Evolutionary conservation across 2,329 filamentous ascomycete genomes (phyloP).

Genomic region (Fusarium odoratissimum): DNA sequence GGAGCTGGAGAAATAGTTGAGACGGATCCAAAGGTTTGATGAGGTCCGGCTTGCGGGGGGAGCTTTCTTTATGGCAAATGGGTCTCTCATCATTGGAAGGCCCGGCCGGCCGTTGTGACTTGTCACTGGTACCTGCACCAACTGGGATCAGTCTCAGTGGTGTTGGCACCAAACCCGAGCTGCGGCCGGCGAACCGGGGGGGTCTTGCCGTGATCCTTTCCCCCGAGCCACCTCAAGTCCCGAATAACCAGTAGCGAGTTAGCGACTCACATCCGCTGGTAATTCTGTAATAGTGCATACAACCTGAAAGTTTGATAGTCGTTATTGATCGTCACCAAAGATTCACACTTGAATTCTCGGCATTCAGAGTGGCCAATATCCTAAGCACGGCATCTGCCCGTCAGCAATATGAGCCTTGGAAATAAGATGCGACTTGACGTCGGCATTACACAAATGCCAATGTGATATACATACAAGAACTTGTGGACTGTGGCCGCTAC

Average conservation of each 20-base stretch:
- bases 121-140: slow-evolving; percentile 43
- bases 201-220: slow-evolving; percentile 46
- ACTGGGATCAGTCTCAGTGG: slow-evolving; percentile 9
- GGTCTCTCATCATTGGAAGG: slow-evolving; percentile 40
- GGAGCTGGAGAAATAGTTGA: slow-evolving; percentile 31
- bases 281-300: slow-evolving; percentile 3
- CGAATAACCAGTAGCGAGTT: slow-evolving; percentile 38
- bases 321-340: slow-evolving; percentile 25
- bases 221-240: slow-evolving; percentile 43
- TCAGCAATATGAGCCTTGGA: slow-evolving; percentile 7
- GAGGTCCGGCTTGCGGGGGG: slow-evolving; percentile 40
- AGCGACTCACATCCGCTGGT: slow-evolving; percentile 19
- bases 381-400: slow-evolving; percentile 8
- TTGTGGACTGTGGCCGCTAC: neutral
- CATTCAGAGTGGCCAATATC: slow-evolving; percentile 26
- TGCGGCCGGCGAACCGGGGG: slow-evolving; percentile 47
- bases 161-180: slow-evolving; percentile 23
- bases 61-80: slow-evolving; percentile 47
- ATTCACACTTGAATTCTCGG: slow-evolving; percentile 21
- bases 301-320: neutral
- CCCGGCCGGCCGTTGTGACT: slow-evolving; percentile 29
- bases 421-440: slow-evolving; percentile 20
- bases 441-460: slow-evolving; percentile 2
- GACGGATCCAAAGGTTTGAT: slow-evolving; percentile 37
- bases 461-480: neutral